Base-by-base conservation (phyloP, 1,139 yeast species). In the Geotrichum restrictum region DNA sequence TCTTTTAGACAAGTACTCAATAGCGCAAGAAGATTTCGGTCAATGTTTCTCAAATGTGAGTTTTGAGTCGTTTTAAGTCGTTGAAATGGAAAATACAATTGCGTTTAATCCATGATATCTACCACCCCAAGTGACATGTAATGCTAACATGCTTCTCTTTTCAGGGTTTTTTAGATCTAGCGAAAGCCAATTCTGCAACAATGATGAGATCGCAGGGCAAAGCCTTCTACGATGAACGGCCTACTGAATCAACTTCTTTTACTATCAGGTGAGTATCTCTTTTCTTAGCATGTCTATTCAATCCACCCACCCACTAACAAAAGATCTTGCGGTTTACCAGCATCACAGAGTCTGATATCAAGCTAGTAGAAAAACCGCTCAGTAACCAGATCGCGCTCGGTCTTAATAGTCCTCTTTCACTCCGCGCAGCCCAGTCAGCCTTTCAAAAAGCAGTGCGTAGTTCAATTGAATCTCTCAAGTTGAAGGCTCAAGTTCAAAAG, bases 131-230 rank as follows among this genome's bases (percentile, higher is more conserved):
- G 7, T 24, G 37, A 29, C 24, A 7, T 13, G 37, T 38, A 16
- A 18, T 45, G 42, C 48, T 45, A 36, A 45, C 34, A 7, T 6
- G n/a, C 3, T 5, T 7, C 19, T 18, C 14, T 14, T 27, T 18
- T 6, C 18, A 51, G 54, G 54, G 50, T 13, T 51, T 34, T 37
- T 16, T 51, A 39, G 45, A 46, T 36, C 29, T 51, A 33, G 54
- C 48, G n/a, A 51, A 51, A 37, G 54, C 51, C 14, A 51, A 51
- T 21, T 33, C 50, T 3, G 19, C 48, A 18, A 36, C 50, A 11
- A 45, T 46, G 45, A 45, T 48, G 6, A 27, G 48, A 31, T 32
- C 50, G 2, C 37, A 33, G 29, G 45, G 36, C 32, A 36, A 18
- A 14, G 42, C 41, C 4, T 33, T 14, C 3, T 32, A 45, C 14